Evolutionary conservation across 2,329 filamentous ascomycete species (phyloP), one percentile per base, ranked within the genome.

Genomic region (Sporothrix variecibatus): DNA sequence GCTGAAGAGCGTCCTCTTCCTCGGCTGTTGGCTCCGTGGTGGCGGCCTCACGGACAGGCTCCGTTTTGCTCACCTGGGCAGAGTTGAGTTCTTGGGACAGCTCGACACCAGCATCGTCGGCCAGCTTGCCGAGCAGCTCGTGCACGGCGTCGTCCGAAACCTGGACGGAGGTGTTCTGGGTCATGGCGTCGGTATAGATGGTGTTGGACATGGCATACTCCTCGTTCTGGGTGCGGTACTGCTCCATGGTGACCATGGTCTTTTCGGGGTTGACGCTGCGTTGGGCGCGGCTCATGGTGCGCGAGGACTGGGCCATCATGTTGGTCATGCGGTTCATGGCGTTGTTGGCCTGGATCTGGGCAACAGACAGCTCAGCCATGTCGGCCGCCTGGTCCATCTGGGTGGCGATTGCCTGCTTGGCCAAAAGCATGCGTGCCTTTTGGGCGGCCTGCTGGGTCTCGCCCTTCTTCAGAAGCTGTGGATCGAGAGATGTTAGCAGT

Each of bases 151-250:
- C 94, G 81, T 97, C 83, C 85, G 93, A 84, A 84, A 95, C 82
- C 86, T 93, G 81, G 85, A 92, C 79, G 83, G 93, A 81, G 1
- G 94, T 97, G 51, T 92, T 92, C 75, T 92, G 91, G 28, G 89
- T 90, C 76, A 95, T 95, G 75, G 94, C 93, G 80, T 95, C 94
- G 82, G 95, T 93, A 83, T 96, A 96, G 83, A 95, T 94, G 78
- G 91, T 87, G 81, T 89, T 90, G 80, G 85, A 87, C 84, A 90
- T 88, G 81, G 87, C 87, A 81, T 90, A 90, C 78, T 90, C 88
- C 80, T 90, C 88, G 82, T 89, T 90, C 79, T 90, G 88, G 76
- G 86, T 82, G 80, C 87, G 87, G 85, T 88, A 89, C 78, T 89
- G 87, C 79, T 90, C 88, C 77, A 90, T 85, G 8, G 88, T 89